A percentile compares a stretch with the other conserved stretches of the same genome.
Conservation (phyloP, 495 filamentous ascomycete genomes). For the Aspergillus nanangensis region DNA sequence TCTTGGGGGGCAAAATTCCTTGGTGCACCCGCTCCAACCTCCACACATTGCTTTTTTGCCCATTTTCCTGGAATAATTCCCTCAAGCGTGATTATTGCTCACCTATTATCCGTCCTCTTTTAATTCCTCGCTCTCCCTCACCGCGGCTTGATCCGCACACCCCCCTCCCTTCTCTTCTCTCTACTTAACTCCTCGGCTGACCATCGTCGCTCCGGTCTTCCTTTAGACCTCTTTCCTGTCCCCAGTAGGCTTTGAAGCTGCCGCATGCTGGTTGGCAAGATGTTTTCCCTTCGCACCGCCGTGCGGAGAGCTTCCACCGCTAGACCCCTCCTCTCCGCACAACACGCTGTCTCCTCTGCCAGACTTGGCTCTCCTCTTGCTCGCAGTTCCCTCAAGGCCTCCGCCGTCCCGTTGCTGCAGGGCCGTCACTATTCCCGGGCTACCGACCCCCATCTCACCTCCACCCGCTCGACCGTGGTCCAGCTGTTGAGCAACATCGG, state of each 20-base stretch:
- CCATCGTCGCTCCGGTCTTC: constrained; percentile 13
- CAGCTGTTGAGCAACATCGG: constrained; percentile 94
- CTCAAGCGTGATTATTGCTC: no score
- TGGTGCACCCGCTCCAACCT: constrained; percentile 19
- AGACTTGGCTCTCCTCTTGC: constrained; percentile 23
- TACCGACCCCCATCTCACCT: constrained; percentile 43
- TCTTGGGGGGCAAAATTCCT: constrained; percentile 14
- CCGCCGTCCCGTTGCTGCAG: constrained; percentile 26
- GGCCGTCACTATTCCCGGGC: constrained; percentile 44
- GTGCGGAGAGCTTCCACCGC: constrained; percentile 46
- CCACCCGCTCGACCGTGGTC: constrained; percentile 83
- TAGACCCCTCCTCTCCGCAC: constrained; percentile 45
- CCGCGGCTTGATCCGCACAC: not conserved
- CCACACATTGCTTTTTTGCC: constrained; percentile 12
- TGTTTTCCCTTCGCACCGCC: constrained; percentile 48
- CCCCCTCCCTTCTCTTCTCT: constrained; percentile 7
- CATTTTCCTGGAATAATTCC: constrained; percentile 9
- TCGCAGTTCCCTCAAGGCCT: constrained; percentile 21
- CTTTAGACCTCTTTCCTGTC: constrained; percentile 10
- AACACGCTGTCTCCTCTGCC: constrained; percentile 29
- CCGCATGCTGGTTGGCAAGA: constrained; percentile 47
- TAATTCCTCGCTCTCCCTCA: constrained; percentile 1
- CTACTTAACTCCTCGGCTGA: constrained; percentile 12
- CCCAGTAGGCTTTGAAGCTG: constrained; percentile 35
- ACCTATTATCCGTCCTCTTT: constrained; percentile 2